Evolutionary conservation across 768 basidiomycete species (phyloP).

Genomic region (Suillus discolor): DNA sequence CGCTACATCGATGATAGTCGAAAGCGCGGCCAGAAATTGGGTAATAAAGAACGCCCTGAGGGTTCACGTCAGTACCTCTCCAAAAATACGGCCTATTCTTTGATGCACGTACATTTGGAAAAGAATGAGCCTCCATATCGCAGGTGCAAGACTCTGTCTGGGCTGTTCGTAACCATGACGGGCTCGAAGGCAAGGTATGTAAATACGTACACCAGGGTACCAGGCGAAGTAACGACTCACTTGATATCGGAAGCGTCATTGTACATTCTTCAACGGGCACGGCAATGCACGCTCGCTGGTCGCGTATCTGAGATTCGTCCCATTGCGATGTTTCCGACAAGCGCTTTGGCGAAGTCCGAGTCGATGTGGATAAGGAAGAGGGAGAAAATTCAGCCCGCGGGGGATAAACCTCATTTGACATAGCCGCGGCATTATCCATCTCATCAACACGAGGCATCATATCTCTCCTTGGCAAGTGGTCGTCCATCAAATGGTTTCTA

Average conservation of each 20-base stretch:
- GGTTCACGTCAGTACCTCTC: constrained; percentile 9
- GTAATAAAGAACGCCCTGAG: constrained; percentile 45
- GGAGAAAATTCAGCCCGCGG: not conserved
- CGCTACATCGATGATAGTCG: constrained; percentile 53
- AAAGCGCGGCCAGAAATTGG: constrained; percentile 51
- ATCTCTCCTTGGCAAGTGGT: not conserved
- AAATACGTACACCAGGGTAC: not conserved
- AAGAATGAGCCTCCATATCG: constrained; percentile 53
- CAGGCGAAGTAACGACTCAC: not conserved
- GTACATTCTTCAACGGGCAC: not conserved
- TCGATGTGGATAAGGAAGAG: not conserved
- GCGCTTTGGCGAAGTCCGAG: not conserved
- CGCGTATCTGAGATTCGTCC: not conserved
- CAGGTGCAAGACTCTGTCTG: constrained; percentile 35
- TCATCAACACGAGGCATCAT: not conserved
- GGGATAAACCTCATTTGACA: not conserved
- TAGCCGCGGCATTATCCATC: not conserved
- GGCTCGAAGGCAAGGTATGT: not conserved
- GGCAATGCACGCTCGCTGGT: not conserved
- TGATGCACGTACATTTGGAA: constrained; percentile 50
- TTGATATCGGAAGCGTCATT: constrained; percentile 7
- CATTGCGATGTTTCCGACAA: not conserved
- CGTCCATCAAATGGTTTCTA: not conserved
- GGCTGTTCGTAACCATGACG: not conserved
- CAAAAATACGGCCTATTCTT: constrained; percentile 16